Percentiles rank a stretch among this genome's conserved stretches.
phyloP scores from a whole-genome alignment of 495 filamentous ascomycete species.

The Tuber melanosporum region DNA sequence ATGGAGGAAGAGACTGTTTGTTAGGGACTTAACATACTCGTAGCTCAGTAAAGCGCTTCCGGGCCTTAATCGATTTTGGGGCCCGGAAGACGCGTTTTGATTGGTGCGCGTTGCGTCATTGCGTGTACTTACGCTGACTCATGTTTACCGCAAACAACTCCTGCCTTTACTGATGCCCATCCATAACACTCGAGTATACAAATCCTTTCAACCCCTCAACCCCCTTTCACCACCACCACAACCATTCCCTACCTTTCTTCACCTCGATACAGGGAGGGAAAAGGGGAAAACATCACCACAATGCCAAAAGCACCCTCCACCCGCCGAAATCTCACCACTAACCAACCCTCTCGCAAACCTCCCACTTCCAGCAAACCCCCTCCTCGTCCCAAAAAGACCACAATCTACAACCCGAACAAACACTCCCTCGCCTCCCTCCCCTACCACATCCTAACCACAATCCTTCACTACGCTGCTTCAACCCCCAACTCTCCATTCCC shows the following conservation, averaged over 20 bases:
- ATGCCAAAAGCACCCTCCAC: background rate
- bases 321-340: background rate
- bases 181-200: too few species aligned
- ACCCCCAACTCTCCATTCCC: slow-evolving; percentile 11
- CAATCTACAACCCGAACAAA: slow-evolving; percentile 12
- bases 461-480: slow-evolving; percentile 23
- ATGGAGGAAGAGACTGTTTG: background rate
- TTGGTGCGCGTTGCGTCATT: background rate
- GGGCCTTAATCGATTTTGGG: background rate
- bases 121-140: background rate
- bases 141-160: background rate
- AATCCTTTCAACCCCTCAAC: background rate
- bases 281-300: background rate
- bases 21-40: background rate
- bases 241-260: background rate
- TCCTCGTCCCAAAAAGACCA: background rate
- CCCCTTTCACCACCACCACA: background rate
- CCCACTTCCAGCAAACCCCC: background rate
- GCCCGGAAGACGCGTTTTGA: background rate
- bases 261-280: background rate
- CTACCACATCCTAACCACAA: slow-evolving; percentile 31
- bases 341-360: background rate
- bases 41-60: background rate
- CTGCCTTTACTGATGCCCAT: background rate
- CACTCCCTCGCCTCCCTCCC: slow-evolving; percentile 33